Base-by-base conservation (phyloP, 2,329 filamentous ascomycete species). In the Colletotrichum lentis region DNA sequence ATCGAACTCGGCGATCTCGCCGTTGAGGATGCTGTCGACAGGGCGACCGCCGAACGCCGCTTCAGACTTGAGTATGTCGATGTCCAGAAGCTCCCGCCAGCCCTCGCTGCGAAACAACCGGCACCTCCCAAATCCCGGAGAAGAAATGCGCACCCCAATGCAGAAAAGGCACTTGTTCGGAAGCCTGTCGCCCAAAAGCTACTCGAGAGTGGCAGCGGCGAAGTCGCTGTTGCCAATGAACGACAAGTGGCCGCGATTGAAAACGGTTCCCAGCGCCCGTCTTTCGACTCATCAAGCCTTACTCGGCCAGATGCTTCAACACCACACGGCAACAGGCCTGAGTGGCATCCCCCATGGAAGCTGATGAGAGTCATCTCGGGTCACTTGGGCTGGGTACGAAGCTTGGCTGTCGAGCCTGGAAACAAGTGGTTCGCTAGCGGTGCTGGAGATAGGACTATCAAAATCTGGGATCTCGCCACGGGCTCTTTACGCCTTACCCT, bases 321-420 rank as follows among this genome's bases (percentile, higher is more conserved):
- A 44, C 24, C 67, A 22, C 75, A 80, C 75, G 74, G 81, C 72
- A 84, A 89, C 65, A 93, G 90, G 77, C 96, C 96, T 0, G 91
- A 97, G 67, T 99, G 96, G 96, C 96, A 99, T 78, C 88, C 94
- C 69, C 96, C 96, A 14, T 99, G 96, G 96, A 98, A 97, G 85
- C 85, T 98, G 69, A 96, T 97, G 91, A 89, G 96, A 69, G 96
- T 99, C 70, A 97, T 99, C 72, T 97, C 94, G 0, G 96, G 96
- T 18, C 96, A 98, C 77, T 80, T 99, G 73, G 96, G 96, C 31
- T 99, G 96, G 96, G 96, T 99, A 71, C 86, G 94, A 69, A 88
- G 88, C 72, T 82, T 97, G 74, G 93, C 95, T 1, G 93, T 98
- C 56, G 96, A 99, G 79, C 96, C 96, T 1, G 92, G 93, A 75